Evolutionary conservation across 345 rosid species (phyloP), one percentile per base, ranked within the genome.

Genomic region (Brassica juncea): DNA sequence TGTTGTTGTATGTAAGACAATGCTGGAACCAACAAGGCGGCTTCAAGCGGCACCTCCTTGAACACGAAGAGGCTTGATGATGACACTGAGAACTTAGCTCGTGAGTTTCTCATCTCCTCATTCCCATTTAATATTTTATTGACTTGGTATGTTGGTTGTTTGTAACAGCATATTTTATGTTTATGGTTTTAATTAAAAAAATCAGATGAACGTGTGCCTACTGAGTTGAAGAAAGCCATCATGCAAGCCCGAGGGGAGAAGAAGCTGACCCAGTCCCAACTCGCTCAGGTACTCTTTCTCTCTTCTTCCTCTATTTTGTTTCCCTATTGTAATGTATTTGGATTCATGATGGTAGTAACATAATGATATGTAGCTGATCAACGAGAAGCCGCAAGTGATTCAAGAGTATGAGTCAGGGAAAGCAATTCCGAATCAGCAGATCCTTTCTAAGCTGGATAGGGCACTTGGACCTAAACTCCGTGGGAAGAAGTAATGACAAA

Each of bases 361-460:
- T 19, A 19, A 19, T 19, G 21, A 19, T 19, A 19, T 19, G 21
- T 19, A 19, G 21, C 3, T 89, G 73, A 92, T 96, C 82, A 96
- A 96, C 63, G 99, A 96, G 83, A 93, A 96, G 86, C 98, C 99
- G 30, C 98, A 92, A 82, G 82, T 92, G 27, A 88, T 96, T 25
- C 99, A 96, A 82, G 99, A 96, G 68, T 96, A 93, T 2, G 98
- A 96, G 76, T 87, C 98, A 14, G 99, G 99, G 9, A 96, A 96
- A 79, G 99, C 99, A 73, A 92, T 96, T 27, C 99, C 99, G 0
- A 96, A 96, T 60, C 99, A 96, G 54, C 97, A 93, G 90, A 87
- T 93, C 58, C 87, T 96, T 28, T 42, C 77, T 57, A 96, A 96
- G 82, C 87, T 96, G 68, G 98, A 96, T 89, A 90, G 98, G 79